Base-by-base conservation (phyloP, 1,284 basidiomycete species). In the Phellinidium pouzarii region DNA sequence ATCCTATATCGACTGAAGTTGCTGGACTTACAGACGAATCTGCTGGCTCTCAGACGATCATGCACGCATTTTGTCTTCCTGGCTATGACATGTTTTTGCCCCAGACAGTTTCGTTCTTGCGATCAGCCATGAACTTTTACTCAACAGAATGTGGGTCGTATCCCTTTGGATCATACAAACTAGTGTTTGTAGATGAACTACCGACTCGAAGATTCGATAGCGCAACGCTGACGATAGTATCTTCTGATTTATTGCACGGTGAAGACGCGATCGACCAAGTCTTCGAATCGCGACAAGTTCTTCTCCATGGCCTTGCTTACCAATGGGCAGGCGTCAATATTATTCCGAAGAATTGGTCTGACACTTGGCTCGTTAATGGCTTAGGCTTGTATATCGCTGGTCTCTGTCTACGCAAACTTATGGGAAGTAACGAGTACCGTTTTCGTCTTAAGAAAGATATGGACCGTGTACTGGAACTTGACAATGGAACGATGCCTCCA, bases 251-350 rank as follows among this genome's bases (percentile, higher is more conserved):
- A 8, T 77, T 99, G 3, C 87, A 97, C 61, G 88, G 92, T 0
- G 80, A 91, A 26, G 84, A 90, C 59, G 84, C 92, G 34, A 94
- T 99, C 59, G 96, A 99, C 64, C 94, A 95, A 66, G 91, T 91
- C 1, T 80, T 93, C 61, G 92, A 97, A 65, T 90, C 94, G 1
- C 79, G 94, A 14, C 92, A 95, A 56, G 75, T 82, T 14, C 77
- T 99, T 40, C 80, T 87, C 25, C 91, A 98, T 64, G 86, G 91
- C 1, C 76, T 99, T 37, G 94, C 94, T 4, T 92, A 85, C 61
- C 96, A 99, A 68, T 99, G 96, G 96, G 79, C 93, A 50, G 95
- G 96, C 19, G 86, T 99, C 70, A 96, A 98, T 68, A 93, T 99
- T 61, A 85, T 95, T 53, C 94, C 89, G 52, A 92, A 92, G 69